Evolutionary conservation across 1,284 basidiomycete genomes (phyloP).

Genomic region (Bjerkandera adusta): DNA sequence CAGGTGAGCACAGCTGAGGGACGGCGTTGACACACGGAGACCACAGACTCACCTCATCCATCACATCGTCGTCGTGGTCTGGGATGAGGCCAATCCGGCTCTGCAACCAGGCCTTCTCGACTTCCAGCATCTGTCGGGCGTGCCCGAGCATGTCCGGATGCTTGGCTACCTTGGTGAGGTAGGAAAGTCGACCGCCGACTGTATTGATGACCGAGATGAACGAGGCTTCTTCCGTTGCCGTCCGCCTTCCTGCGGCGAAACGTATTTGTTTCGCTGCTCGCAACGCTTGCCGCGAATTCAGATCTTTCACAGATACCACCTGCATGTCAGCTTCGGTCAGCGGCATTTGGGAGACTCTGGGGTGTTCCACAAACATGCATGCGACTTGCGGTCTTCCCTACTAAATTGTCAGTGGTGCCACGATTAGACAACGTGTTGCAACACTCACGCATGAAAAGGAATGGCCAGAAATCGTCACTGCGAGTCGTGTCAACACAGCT

Average conservation of each 20-base stretch:
- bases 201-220: slow-evolving; percentile 54
- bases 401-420: slow-evolving; percentile 9
- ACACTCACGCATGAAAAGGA: slow-evolving; percentile 59
- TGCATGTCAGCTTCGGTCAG: slow-evolving; percentile 25
- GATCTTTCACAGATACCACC: slow-evolving; percentile 74
- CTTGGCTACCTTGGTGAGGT: slow-evolving; percentile 62
- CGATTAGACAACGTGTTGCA: slow-evolving; percentile 1
- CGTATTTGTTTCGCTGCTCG: slow-evolving; percentile 60
- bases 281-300: slow-evolving; percentile 60
- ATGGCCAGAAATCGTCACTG: slow-evolving; percentile 82
- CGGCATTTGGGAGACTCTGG: background rate
- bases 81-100: slow-evolving; percentile 70
- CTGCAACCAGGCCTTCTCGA: slow-evolving; percentile 79
- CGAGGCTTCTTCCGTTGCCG: slow-evolving; percentile 31
- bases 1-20: background rate
- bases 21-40: background rate
- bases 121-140: slow-evolving; percentile 58
- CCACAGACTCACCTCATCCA: slow-evolving; percentile 69
- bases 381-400: slow-evolving; percentile 69
- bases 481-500: slow-evolving; percentile 19
- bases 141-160: slow-evolving; percentile 60
- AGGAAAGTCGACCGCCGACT: slow-evolving; percentile 78
- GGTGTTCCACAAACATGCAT: slow-evolving; percentile 54
- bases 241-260: slow-evolving; percentile 28
- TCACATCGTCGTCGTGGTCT: slow-evolving; percentile 85